Evolutionary conservation across 2,329 filamentous ascomycete genomes (phyloP), one percentile per base, ranked within the genome.

Genomic region (Beauveria pseudobassiana): DNA sequence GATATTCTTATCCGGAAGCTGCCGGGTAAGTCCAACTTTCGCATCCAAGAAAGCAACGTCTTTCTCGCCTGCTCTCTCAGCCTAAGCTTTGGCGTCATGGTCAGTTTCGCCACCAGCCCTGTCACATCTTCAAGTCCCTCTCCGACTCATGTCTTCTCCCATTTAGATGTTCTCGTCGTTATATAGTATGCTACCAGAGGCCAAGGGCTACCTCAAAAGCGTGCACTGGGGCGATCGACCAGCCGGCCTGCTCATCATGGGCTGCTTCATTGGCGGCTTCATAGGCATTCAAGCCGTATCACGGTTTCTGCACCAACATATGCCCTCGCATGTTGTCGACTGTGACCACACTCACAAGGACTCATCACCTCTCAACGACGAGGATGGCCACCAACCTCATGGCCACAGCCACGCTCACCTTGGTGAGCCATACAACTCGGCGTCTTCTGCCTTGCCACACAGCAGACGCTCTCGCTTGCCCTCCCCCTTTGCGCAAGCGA

Each of bases 71-170:
- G 87, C 24, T 97, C 93, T 0, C 77, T 98, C 64, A 96, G 93
- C 74, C 77, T 99, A 65, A 97, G 92, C 72, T 96, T 96, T 67
- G 93, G 95, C 49, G 93, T 98, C 51, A 96, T 99, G 92, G 93
- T 96, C 74, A 66, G 84, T 71, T 38, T n/a, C 30, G 34, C 26
- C 61, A 38, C 16, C 51, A 20, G 16, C 10, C 34, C 28, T n/a
- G n/a, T 5, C 6, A 22, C n/a, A 16, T 42, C 43, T 3, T 12
- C 18, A 52, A 9, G 22, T 24, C 3, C 45, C 9, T 38, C 7
- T 26, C 3, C 20, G 18, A 22, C 60, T 45, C 16, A 60, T 43
- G 10, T 12, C 2, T 20, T 48, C 5, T 22, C 2, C 46, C 5
- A 3, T 24, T 24, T 68, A 96, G 92, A 83, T 96, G 46, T 97